A percentile compares a stretch with the other conserved stretches of the same genome.
phyloP scores from a whole-genome alignment of 345 rosid genomes.

The Eucalyptus marginata region DNA sequence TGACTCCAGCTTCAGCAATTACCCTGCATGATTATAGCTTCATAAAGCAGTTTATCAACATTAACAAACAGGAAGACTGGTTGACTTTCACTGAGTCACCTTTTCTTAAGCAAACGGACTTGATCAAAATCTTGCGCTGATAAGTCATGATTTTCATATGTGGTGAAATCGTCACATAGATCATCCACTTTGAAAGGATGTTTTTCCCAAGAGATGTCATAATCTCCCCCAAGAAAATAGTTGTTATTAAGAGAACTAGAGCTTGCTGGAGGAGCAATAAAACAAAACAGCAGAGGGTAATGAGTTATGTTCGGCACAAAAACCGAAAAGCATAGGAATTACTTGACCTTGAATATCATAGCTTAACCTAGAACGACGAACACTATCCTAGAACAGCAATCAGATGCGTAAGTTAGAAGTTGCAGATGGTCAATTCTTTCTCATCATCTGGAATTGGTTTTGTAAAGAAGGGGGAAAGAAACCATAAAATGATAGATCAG shows the following conservation, averaged over 20 bases:
- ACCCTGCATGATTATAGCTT: neutral
- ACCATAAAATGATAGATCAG: neutral
- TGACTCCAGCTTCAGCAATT: neutral
- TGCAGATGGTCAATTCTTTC: neutral
- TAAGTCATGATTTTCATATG: slow-evolving; percentile 12
- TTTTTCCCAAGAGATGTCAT: slow-evolving; percentile 17
- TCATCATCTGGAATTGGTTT: neutral
- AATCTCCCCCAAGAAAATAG: neutral
- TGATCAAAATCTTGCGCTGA: slow-evolving; percentile 20
- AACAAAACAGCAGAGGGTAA: slow-evolving; percentile 14
- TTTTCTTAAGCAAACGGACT: slow-evolving; percentile 22
- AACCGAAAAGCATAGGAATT: neutral
- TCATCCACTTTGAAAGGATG: slow-evolving; percentile 15
- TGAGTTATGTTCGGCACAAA: neutral
- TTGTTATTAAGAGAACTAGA: neutral
- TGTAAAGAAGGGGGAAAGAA: neutral
- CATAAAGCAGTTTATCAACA: neutral
- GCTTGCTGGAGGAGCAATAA: neutral
- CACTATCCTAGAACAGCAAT: neutral
- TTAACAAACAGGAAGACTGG: neutral
- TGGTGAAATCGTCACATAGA: slow-evolving; percentile 10
- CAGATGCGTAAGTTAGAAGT: neutral
- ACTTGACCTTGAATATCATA: neutral
- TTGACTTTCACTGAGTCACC: slow-evolving; percentile 16
- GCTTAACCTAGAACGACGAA: neutral